Conservation (phyloP, 2,329 filamentous ascomycete species). For the Didymella glomerata region DNA sequence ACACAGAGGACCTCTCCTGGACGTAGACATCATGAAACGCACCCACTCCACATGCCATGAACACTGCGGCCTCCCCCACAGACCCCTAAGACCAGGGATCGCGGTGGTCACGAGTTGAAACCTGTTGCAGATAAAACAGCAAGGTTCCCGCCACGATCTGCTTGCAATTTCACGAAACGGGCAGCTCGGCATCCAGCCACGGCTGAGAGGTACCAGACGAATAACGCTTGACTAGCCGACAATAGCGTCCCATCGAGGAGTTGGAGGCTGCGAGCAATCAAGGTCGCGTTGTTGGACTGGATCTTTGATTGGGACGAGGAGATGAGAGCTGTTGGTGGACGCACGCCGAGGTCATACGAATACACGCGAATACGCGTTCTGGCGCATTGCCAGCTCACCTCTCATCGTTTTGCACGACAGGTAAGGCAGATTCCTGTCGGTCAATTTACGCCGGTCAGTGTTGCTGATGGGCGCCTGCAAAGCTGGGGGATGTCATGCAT, state of each 20-base stretch:
- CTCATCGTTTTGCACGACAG: background rate
- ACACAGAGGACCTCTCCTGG: conserved; percentile 15
- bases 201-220: conserved; percentile 12
- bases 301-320: conserved; percentile 4
- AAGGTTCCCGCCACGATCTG: conserved; percentile 13
- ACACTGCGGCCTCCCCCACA: conserved; percentile 10
- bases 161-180: conserved; percentile 4
- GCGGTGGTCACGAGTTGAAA: conserved; percentile 9
- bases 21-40: conserved; percentile 13
- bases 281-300: conserved; percentile 4
- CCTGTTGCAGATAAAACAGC: conserved; percentile 14
- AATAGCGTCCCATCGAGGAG: conserved; percentile 10
- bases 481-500: background rate
- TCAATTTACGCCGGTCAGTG: background rate
- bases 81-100: conserved; percentile 9
- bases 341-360: conserved; percentile 7
- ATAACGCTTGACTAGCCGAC: conserved; percentile 10
- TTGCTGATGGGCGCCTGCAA: background rate
- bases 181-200: conserved; percentile 14
- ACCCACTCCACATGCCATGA: conserved; percentile 11
- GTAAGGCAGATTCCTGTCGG: background rate
- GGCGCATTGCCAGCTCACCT: conserved; percentile 5
- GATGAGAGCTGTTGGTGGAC: conserved; percentile 9
- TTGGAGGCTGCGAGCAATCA: background rate
- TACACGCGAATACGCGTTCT: background rate